These are phyloP conservation scores for Cicer pinnatifidum DNA, from an alignment of 306 rosid genomes.

Conservation along the genomic window DNA sequence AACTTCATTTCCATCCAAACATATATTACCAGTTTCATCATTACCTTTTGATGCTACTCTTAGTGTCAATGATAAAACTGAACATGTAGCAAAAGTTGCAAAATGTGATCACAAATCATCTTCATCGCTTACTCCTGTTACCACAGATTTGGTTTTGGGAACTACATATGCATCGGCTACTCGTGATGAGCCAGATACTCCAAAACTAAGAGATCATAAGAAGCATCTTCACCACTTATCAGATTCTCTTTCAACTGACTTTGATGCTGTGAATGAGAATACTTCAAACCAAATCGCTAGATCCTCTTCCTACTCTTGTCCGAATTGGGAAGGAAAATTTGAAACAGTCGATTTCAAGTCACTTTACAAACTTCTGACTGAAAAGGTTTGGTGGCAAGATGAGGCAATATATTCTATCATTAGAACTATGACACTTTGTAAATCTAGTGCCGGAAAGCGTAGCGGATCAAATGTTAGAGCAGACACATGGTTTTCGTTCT, in stretches of 20 bases:
- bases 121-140: constrained; percentile 60
- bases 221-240: constrained; percentile 50
- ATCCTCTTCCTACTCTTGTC: constrained; percentile 56
- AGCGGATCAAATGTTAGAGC: constrained; percentile 56
- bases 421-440: constrained; percentile 55
- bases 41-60: constrained; percentile 47
- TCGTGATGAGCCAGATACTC: constrained; percentile 54
- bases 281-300: constrained; percentile 48
- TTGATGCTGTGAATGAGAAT: constrained; percentile 51
- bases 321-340: constrained; percentile 48
- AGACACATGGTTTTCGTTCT: constrained; percentile 79
- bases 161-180: constrained; percentile 61
- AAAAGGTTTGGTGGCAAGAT: constrained; percentile 79
- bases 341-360: constrained; percentile 72
- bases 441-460: constrained; percentile 58
- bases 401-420: constrained; percentile 70
- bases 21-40: constrained; percentile 43
- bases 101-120: constrained; percentile 48
- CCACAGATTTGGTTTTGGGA: constrained; percentile 96
- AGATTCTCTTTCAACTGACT: constrained; percentile 63
- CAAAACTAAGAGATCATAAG: constrained; percentile 52
- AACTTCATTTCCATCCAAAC: constrained; percentile 49
- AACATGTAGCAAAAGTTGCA: constrained; percentile 44
- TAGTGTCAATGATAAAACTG: constrained; percentile 39
- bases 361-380: constrained; percentile 54